phyloP scores from a whole-genome alignment of 2,329 filamentous ascomycete species.

The Juglanconis sp. region DNA sequence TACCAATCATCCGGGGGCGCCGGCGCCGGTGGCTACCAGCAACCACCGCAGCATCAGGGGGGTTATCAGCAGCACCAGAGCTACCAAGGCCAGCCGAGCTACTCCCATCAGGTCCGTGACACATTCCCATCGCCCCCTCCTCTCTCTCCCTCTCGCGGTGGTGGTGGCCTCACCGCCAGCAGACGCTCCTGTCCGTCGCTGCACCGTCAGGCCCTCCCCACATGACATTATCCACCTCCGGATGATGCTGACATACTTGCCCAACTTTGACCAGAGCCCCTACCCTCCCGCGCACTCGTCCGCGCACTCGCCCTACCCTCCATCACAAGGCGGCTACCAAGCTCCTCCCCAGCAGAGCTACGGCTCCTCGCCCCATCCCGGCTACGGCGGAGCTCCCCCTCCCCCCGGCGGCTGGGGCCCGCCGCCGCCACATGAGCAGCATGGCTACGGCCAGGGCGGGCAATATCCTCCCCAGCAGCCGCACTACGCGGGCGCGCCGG shows the following conservation, averaged over 20 bases:
- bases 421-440: slow-evolving; percentile 8
- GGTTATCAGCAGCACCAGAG: slow-evolving; percentile 16
- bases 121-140: neutral
- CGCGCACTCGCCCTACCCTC: slow-evolving; percentile 14
- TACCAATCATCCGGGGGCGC: slow-evolving; percentile 14
- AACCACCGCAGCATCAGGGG: slow-evolving; percentile 20
- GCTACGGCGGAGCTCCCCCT: slow-evolving; percentile 30
- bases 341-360: slow-evolving; percentile 20
- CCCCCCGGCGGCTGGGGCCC: neutral
- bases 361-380: slow-evolving; percentile 25
- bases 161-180: neutral
- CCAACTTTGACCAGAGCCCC: slow-evolving; percentile 11
- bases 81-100: slow-evolving; percentile 21
- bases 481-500: slow-evolving; percentile 20
- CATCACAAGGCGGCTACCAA: slow-evolving; percentile 20
- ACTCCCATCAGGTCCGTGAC: slow-evolving; percentile 23
- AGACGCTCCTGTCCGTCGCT: neutral
- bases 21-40: slow-evolving; percentile 9
- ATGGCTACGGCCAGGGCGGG: slow-evolving; percentile 4
- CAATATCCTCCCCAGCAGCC: too few relatives aligned
- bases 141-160: neutral
- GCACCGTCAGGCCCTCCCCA: slow-evolving; percentile 21
- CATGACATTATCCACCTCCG: slow-evolving; percentile 19
- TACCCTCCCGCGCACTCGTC: slow-evolving; percentile 17
- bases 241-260: slow-evolving; percentile 16